Percentiles rank a stretch among this genome's conserved stretches.
Conservation (phyloP, 73 alveolate genomes). For the Durusdinium trenchii region DNA sequence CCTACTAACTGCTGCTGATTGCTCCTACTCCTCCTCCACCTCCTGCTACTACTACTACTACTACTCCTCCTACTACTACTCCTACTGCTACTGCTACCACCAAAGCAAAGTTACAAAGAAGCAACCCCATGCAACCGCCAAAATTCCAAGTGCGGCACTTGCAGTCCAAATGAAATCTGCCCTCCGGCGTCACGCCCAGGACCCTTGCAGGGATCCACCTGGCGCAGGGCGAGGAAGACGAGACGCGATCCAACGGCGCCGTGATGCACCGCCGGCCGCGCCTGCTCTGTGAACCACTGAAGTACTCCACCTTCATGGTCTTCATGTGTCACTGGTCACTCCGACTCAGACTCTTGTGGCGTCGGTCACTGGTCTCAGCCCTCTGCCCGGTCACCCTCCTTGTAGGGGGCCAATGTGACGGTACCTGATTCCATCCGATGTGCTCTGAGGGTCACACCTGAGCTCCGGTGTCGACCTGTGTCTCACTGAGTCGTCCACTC, state of each 20-base stretch:
- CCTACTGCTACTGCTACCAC: too few relatives aligned
- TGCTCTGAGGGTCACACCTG: too few relatives aligned
- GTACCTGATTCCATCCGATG: too few relatives aligned
- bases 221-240: background rate
- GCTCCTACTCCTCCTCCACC: too few relatives aligned
- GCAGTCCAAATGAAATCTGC: slow-evolving; percentile 77
- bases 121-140: too few relatives aligned
- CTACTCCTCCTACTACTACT: too few relatives aligned
- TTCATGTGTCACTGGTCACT: background rate
- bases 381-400: slow-evolving; percentile 30
- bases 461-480: background rate
- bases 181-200: slow-evolving; percentile 43
- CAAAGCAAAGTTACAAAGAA: too few relatives aligned
- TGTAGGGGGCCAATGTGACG: background rate
- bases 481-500: background rate
- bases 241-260: background rate
- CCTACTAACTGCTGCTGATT: too few relatives aligned
- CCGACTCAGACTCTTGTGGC: background rate
- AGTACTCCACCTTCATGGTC: slow-evolving; percentile 65
- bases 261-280: background rate
- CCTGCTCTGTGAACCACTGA: slow-evolving; percentile 86
- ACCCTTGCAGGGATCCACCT: slow-evolving; percentile 89
- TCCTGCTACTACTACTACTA: too few relatives aligned
- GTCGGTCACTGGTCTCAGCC: background rate
- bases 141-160: background rate